phyloP scores from a whole-genome alignment of 2,329 filamentous ascomycete genomes.

The Paracorniculantispora psalliotae region DNA sequence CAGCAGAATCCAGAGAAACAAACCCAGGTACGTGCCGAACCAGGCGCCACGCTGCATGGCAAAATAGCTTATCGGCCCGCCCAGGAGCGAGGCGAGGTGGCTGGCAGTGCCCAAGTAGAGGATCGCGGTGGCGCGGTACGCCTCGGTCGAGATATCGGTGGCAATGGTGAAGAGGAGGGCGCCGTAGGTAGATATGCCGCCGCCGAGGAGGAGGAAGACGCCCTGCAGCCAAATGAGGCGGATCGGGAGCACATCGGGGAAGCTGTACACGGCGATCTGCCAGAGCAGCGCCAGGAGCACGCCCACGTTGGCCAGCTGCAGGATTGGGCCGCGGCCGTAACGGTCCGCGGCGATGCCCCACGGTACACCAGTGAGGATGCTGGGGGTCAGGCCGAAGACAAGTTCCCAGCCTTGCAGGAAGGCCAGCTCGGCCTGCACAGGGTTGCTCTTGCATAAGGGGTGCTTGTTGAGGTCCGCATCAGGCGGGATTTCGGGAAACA shows the following conservation, averaged over 20 bases:
- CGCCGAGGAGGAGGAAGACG: conserved; percentile 18
- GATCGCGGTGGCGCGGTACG: conserved; percentile 16
- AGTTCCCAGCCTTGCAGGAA: conserved; percentile 19
- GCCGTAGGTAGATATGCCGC: conserved; percentile 17
- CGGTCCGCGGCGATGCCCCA: conserved; percentile 20
- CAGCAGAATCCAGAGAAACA: conserved; percentile 11
- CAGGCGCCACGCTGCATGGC: conserved; percentile 16
- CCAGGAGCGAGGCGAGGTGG: conserved; percentile 14
- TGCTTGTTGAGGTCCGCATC: neutral
- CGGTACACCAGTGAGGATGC: conserved; percentile 18
- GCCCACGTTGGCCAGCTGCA: conserved; percentile 17
- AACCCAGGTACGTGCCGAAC: conserved; percentile 11
- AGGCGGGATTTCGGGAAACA: neutral
- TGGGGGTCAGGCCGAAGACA: conserved; percentile 18
- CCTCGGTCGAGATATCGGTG: conserved; percentile 11
- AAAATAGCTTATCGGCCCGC: conserved; percentile 16
- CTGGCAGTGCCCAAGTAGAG: conserved; percentile 17
- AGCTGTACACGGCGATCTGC: conserved; percentile 4
- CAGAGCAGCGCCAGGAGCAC: conserved; percentile 7
- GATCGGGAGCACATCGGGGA: conserved; percentile 16
- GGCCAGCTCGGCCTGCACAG: conserved; percentile 20
- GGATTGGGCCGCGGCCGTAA: conserved; percentile 16
- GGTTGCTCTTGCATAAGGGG: conserved; percentile 17
- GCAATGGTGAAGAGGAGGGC: conserved; percentile 20
- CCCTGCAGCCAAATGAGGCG: conserved; percentile 17